Conservation (phyloP, 306 rosid genomes). For the Abrus precatorius region DNA sequence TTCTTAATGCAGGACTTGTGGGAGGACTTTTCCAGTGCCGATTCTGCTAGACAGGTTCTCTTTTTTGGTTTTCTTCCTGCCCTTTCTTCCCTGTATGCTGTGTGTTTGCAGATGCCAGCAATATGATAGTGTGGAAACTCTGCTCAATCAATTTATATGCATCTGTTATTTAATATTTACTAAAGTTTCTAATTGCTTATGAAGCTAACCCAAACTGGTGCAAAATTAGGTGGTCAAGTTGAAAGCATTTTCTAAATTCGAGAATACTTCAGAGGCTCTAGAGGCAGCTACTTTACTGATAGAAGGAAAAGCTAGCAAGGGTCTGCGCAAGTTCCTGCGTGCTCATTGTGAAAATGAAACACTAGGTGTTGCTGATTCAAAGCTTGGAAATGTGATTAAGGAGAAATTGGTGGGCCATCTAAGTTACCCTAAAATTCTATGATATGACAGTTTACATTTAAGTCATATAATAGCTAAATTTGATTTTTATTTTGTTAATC, state of each 20-base stretch:
- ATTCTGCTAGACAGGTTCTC: constrained; percentile 82
- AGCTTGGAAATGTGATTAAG: constrained; percentile 85
- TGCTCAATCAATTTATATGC: neutral
- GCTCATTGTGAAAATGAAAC: constrained; percentile 80
- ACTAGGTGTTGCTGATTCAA: constrained; percentile 88
- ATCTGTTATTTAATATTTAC: neutral
- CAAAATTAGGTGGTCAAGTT: constrained; percentile 75
- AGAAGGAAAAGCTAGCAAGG: constrained; percentile 91
- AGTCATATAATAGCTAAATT: neutral
- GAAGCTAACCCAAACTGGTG: constrained; percentile 19
- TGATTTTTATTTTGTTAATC: neutral
- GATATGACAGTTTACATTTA: neutral
- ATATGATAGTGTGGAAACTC: neutral
- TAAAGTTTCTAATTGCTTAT: neutral
- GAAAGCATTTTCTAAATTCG: constrained; percentile 92
- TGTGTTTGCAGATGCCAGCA: neutral
- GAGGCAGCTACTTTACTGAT: constrained; percentile 83
- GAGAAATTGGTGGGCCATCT: constrained; percentile 76
- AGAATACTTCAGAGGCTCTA: constrained; percentile 84
- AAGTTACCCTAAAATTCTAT: neutral
- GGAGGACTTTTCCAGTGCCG: constrained; percentile 70
- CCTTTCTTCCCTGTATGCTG: neutral
- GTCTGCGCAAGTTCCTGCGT: constrained; percentile 86
- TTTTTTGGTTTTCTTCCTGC: neutral
- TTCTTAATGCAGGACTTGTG: constrained; percentile 66